Evolutionary conservation across 208 protist species (phyloP), one percentile per base, ranked within the genome.

Genomic region (Herpetomonas muscarum): DNA sequence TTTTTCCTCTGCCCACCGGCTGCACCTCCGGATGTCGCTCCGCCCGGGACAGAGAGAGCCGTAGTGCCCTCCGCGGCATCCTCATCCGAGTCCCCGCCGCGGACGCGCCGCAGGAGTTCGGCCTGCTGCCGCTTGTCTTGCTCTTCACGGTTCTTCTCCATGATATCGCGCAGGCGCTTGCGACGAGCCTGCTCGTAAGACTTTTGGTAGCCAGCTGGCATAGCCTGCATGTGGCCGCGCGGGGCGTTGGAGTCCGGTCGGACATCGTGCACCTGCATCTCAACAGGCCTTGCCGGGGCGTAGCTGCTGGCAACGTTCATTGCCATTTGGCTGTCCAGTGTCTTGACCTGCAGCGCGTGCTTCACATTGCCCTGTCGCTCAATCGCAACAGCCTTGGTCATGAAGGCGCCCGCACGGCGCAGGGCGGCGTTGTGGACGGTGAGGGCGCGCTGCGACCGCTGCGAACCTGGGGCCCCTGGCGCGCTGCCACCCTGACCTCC

Each of bases 281-380:
- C 85, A 21, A 90, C 82, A 7, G 89, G 85, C 21, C 70, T 53
- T 0, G 81, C 76, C 6, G 89, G 89, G 1, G 85, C 89, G 65
- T 95, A 92, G 67, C 81, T 90, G 67, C 85, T 92, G 12, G 89
- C 74, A 19, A 91, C 76, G 30, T 59, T 85, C 81, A 95, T 92
- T 25, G 83, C 78, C 80, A 92, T 85, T 53, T 90, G 81, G 49
- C 85, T 92, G 59, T 95, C 89, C 45, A 91, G 64, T 29, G 85
- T 95, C 67, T 91, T 91, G n/a, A 95, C 89, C 61, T 91, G 89
- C 57, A 95, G 71, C 17, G 46, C 53, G 61, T 92, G 83, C 32
- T 79, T 78, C 53, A 70, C 68, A n/a, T 51, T 49, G 9, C 44
- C 72, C 1, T 69, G 32, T n/a, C 89, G 68, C n/a, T 84, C 75